Percentiles rank a stretch among this genome's conserved stretches.
phyloP scores from a whole-genome alignment of 140 eudicot genomes.

The Erigeron philadelphicus region DNA sequence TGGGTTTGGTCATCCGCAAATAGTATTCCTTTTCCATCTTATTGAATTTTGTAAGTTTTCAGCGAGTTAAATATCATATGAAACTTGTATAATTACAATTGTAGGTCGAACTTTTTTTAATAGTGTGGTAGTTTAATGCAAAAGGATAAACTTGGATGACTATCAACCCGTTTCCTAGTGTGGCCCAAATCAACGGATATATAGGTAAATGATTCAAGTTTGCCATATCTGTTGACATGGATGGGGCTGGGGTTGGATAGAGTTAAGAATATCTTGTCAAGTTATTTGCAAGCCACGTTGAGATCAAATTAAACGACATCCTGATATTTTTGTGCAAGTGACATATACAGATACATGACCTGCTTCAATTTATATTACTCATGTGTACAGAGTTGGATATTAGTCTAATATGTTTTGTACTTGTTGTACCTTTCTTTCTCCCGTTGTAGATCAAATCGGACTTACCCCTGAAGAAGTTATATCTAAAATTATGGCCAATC shows the following conservation, averaged over 20 bases:
- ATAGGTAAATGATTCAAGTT: background rate
- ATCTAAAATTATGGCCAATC: conserved; percentile 94
- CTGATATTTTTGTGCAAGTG: background rate
- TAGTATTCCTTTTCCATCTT: too few species aligned
- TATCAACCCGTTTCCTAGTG: background rate
- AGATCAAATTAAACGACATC: background rate
- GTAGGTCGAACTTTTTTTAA: too few species aligned
- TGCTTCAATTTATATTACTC: background rate
- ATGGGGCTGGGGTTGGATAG: conserved; percentile 4
- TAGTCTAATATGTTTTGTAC: background rate
- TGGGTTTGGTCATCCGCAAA: background rate
- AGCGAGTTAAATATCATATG: background rate
- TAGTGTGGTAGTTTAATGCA: background rate
- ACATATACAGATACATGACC: background rate
- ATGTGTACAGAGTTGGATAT: background rate
- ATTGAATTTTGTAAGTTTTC: background rate
- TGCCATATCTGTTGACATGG: background rate
- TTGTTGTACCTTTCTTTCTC: background rate
- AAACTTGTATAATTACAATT: background rate
- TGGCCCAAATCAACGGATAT: background rate
- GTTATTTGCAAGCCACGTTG: background rate
- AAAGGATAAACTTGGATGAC: background rate
- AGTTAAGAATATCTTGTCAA: background rate
- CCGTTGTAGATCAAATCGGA: conserved; percentile 74
- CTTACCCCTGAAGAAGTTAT: conserved; percentile 91